Evolutionary conservation across 805 yeast genomes (phyloP).

Genomic region (Huiozyma naganishii): DNA sequence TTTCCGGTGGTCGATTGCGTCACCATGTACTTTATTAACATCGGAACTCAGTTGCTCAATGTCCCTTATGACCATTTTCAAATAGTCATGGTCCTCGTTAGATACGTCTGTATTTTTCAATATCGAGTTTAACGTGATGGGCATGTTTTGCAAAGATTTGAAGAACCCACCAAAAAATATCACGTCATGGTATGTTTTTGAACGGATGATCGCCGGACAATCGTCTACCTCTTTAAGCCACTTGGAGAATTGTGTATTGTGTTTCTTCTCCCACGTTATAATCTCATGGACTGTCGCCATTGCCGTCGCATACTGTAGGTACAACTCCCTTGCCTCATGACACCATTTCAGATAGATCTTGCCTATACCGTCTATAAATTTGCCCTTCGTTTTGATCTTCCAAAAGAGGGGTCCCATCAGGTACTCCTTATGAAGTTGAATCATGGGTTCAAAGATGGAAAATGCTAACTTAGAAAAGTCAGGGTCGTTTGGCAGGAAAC

Average conservation of each 20-base stretch:
- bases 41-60: conserved; percentile 44
- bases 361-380: conserved; percentile 53
- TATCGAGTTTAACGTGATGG: conserved; percentile 53
- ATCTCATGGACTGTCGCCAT: conserved; percentile 52
- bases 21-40: conserved; percentile 52
- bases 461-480: conserved; percentile 51
- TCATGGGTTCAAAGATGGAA: conserved; percentile 43
- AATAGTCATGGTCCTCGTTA: conserved; percentile 40
- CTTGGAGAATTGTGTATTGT: conserved; percentile 35
- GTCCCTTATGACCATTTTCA: conserved; percentile 43
- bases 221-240: conserved; percentile 50
- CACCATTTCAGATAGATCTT: conserved; percentile 59
- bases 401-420: conserved; percentile 48
- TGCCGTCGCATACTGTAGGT: conserved; percentile 48
- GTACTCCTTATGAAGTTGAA: conserved; percentile 42
- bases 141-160: conserved; percentile 45
- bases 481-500: conserved; percentile 38
- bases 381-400: conserved; percentile 52
- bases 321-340: conserved; percentile 40
- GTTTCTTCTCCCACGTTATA: conserved; percentile 36
- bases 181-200: conserved; percentile 40
- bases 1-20: conserved; percentile 48
- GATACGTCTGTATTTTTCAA: conserved; percentile 37
- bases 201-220: conserved; percentile 32
- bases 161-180: conserved; percentile 48